phyloP scores from a whole-genome alignment of 768 basidiomycete genomes.

The Pleurotus giganteus region DNA sequence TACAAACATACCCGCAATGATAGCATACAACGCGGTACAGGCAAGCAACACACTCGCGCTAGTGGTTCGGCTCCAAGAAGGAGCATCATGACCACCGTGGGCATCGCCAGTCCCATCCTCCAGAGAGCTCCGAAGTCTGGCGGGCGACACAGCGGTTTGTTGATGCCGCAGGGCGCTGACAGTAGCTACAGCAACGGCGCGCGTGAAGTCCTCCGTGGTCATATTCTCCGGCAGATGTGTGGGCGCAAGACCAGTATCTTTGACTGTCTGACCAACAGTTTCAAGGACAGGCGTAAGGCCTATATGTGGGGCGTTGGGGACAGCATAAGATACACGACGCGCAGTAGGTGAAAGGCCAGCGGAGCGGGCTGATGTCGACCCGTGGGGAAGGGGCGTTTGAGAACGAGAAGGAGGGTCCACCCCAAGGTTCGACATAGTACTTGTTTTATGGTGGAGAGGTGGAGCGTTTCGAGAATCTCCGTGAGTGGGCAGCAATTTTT shows the following conservation, averaged over 20 bases:
- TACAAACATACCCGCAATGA: slow-evolving; percentile 81
- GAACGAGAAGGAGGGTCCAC: slow-evolving; percentile 33
- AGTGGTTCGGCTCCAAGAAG: slow-evolving; percentile 89
- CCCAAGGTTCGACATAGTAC: slow-evolving; percentile 30
- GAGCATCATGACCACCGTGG: slow-evolving; percentile 89
- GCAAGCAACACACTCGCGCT: slow-evolving; percentile 87
- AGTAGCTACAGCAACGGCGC: slow-evolving; percentile 92
- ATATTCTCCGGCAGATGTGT: slow-evolving; percentile 62
- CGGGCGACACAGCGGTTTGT: slow-evolving; percentile 52
- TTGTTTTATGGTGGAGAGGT: slow-evolving; percentile 45
- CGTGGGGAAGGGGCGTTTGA: slow-evolving; percentile 36
- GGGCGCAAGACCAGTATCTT: slow-evolving; percentile 48
- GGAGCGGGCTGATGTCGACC: slow-evolving; percentile 23
- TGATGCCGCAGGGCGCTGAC: slow-evolving; percentile 88
- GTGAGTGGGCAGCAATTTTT: slow-evolving; percentile 43
- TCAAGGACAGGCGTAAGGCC: slow-evolving; percentile 68
- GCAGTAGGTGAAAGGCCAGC: slow-evolving; percentile 39
- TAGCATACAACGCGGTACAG: slow-evolving; percentile 91
- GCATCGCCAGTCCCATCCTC: slow-evolving; percentile 49
- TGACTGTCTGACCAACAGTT: slow-evolving; percentile 76
- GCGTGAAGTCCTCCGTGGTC: slow-evolving; percentile 86
- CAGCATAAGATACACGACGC: slow-evolving; percentile 58
- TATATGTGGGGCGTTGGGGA: slow-evolving; percentile 19
- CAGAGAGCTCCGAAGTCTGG: slow-evolving; percentile 41
- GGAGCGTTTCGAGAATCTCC: slow-evolving; percentile 21